Base-by-base conservation (phyloP, 306 rosid genomes). In the Arachis hypogaea region DNA sequence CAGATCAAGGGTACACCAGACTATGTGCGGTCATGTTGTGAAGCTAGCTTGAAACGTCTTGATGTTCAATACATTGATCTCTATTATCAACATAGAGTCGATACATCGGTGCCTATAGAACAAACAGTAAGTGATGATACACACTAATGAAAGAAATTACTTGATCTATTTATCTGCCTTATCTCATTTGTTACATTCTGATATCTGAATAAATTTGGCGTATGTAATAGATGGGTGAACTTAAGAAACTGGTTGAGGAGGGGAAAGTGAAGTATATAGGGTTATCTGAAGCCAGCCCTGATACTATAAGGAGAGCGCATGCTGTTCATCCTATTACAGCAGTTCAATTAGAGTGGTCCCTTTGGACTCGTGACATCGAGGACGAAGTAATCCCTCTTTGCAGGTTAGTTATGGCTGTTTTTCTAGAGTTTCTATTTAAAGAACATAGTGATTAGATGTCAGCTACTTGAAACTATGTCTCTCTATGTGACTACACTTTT, bases 251-350 rank as follows among this genome's bases (percentile, higher is more conserved):
- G 28, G 96, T 88, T 65, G 90, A 88, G 73, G 96, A 89, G 77
- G 92, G 98, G 36, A 92, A 89, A 71, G 65, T 89, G 16, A 88
- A 45, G 80, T 92, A 86, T 52, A 77, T 92, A 42, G 98, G 93
- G 36, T 69, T 86, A 65, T 89, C 96, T 70, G 98, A 89, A 57
- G 92, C 98, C 2, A 85, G 90, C 68, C 83, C 90, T 1, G 89
- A 92, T 63, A 88, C 96, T 43, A 86, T 89, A 79, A 87, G 82
- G 63, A 89, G 97, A 78, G 97, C 96, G 3, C 96, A 92, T 78
- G 91, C 89, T 2, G 88, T 89, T 77, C 97, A 89, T 80, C 96
- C 93, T 3, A 78, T 92, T 72, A 86, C 93, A 0, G 96, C 93
- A 9, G 7, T 92, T 9, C 97, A 89, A 66, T 84, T 86, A 72